Base-by-base conservation (phyloP, 352 stramenopile genomes). In the Phytophthora vignae region DNA sequence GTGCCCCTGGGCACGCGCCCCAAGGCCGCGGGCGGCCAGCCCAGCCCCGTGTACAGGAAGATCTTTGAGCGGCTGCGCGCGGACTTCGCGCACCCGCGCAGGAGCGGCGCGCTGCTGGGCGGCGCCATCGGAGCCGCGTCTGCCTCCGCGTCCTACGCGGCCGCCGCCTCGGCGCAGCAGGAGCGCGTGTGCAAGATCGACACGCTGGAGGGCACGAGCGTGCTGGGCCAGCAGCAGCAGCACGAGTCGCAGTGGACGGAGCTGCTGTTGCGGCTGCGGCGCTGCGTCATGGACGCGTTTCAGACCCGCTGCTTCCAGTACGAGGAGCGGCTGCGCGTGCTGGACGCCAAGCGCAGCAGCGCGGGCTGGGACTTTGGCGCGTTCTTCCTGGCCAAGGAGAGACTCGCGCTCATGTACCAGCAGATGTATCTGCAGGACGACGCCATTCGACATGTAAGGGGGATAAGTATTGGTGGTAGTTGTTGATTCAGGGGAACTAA, bases 101-200 rank as follows among this genome's bases (percentile, higher is more conserved):
- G 84, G 60, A 55, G 31, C 10, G 54, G 57, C 12, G 17, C 56
- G 3, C 33, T 40, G 33, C 33, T 40, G 33, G 33, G 33, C 33
- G 33, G 33, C 33, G 63, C 61, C 29, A 62, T 71, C 21, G 81
- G 71, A 2, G 55, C 48, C 22, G 67, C 46, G 22, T 59, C 61
- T 53, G 61, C 46, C 57, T 68, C 14, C 60, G 59, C 38, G 21
- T 48, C 40, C 15, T 17, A 9, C 33, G 33, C 33, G 12, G 33
- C 14, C 40, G 40, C 36, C 36, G 36, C 44, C 57, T 66, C 14
- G 60, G 59, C 38, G 25, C 33, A 74, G 3, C 67, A 70, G 12
- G 88, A 96, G 42, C 70, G 84, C n/a, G 88, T 94, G 55, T 96
- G 87, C 73, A 94, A 96, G 69, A 90, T 96, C 48, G 88, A 94